Percentiles rank a stretch among this genome's conserved stretches.
Conservation (phyloP, 371 early-diverging fungal species). For the Mortierella sp. region DNA sequence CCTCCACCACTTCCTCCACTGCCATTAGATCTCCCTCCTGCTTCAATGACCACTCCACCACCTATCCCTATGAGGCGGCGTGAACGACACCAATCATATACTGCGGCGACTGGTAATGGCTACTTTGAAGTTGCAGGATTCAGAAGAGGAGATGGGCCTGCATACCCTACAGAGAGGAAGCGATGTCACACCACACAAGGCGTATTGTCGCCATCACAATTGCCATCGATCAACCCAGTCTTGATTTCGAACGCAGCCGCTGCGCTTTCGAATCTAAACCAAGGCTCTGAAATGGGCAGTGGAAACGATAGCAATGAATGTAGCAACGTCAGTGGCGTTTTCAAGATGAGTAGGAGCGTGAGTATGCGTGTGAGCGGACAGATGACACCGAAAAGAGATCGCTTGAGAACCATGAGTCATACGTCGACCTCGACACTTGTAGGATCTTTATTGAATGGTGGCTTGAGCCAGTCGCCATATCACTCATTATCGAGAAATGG, state of each 20-base stretch:
- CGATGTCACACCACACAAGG: slow-evolving; percentile 28
- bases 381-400: slow-evolving; percentile 3
- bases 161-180: slow-evolving; percentile 19
- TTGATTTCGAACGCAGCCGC: slow-evolving; percentile 43
- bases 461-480: not conserved
- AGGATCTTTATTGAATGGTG: slow-evolving; percentile 11
- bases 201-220: not conserved
- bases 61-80: slow-evolving; percentile 9
- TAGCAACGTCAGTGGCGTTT: not conserved
- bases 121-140: not conserved
- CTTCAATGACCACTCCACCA: not conserved
- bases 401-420: not conserved
- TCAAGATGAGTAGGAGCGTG: not conserved
- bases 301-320: not conserved
- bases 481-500: slow-evolving; percentile 1
- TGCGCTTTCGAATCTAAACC: slow-evolving; percentile 30
- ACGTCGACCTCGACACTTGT: not conserved
- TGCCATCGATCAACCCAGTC: slow-evolving; percentile 32
- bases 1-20: slow-evolving; percentile 40
- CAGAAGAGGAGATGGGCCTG: not conserved
- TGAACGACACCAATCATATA: slow-evolving; percentile 22
- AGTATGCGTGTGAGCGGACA: not conserved
- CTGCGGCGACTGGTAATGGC: not conserved
- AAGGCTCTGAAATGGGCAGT: not conserved
- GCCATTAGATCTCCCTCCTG: slow-evolving; percentile 30